These are phyloP conservation scores for Tylopilus plumbeoviolaceoides DNA, from an alignment of 768 basidiomycete genomes.

Conservation along the genomic window DNA sequence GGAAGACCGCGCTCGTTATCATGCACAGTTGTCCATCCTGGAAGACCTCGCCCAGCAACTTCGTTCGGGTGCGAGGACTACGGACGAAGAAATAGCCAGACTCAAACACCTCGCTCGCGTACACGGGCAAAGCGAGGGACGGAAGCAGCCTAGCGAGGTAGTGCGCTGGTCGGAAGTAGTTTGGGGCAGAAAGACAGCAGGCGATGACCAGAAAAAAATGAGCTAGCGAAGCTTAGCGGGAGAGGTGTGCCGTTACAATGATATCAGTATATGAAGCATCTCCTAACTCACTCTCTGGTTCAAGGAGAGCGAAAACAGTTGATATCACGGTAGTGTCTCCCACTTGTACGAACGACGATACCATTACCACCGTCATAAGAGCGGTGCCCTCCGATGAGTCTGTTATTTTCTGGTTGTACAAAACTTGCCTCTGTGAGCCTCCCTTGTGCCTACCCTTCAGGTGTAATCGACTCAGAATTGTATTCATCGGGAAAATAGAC, in stretches of 20 bases:
- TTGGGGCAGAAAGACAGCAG: conserved; percentile 35
- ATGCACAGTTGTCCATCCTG: conserved; percentile 61
- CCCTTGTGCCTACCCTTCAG: background rate
- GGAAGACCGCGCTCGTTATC: conserved; percentile 50
- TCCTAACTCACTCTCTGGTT: background rate
- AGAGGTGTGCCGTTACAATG: conserved; percentile 30
- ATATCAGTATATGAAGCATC: background rate
- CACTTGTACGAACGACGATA: background rate
- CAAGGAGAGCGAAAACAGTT: background rate
- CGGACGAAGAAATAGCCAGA: conserved; percentile 49
- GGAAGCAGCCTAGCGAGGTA: conserved; percentile 12
- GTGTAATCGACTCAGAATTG: background rate
- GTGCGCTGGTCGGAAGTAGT: conserved; percentile 52
- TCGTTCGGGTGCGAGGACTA: conserved; percentile 40
- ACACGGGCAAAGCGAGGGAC: conserved; percentile 20
- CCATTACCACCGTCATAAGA: background rate
- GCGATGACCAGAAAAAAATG: conserved; percentile 20
- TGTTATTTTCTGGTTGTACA: background rate
- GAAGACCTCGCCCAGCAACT: conserved; percentile 54
- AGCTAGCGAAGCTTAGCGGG: conserved; percentile 38
- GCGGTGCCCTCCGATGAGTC: background rate
- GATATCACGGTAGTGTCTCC: background rate
- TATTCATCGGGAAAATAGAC: background rate
- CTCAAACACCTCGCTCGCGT: conserved; percentile 50
- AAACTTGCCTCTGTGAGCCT: background rate